phyloP scores from a whole-genome alignment of 2,329 filamentous ascomycete species.

The Diaporthe aspalathi region DNA sequence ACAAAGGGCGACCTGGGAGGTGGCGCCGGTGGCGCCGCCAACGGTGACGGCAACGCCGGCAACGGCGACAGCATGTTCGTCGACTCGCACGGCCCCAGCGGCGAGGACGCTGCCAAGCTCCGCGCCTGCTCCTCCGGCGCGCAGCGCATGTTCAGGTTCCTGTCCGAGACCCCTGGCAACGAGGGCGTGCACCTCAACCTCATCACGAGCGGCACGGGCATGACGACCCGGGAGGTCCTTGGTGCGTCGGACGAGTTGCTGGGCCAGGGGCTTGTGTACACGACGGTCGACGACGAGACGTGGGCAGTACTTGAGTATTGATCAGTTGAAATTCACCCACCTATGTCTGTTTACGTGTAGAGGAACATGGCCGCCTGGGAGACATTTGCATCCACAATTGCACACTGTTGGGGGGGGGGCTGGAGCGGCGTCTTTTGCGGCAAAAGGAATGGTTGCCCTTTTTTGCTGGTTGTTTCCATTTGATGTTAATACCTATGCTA shows the following conservation, averaged over 20 bases:
- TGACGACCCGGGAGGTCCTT: constrained; percentile 77
- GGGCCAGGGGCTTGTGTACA: constrained; percentile 80
- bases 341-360: constrained; percentile 22
- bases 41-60: constrained; percentile 49
- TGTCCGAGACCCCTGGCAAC: constrained; percentile 76
- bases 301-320: constrained; percentile 84
- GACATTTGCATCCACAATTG: constrained; percentile 26
- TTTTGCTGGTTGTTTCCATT: constrained; percentile 28
- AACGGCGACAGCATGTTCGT: constrained; percentile 67
- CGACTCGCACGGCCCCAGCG: constrained; percentile 58
- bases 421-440: constrained; percentile 36
- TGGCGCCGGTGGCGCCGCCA: constrained; percentile 49
- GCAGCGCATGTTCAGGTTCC: constrained; percentile 76
- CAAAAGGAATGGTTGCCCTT: constrained; percentile 35
- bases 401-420: constrained; percentile 33
- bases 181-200: constrained; percentile 87
- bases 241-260: constrained; percentile 86
- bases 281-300: constrained; percentile 92
- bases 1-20: constrained; percentile 72
- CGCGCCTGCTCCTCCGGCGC: constrained; percentile 66
- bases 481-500: constrained; percentile 37
- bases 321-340: constrained; percentile 11
- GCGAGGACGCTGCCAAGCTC: constrained; percentile 55
- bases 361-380: neutral
- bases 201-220: constrained; percentile 73